These are phyloP conservation scores for Penicillium pulvis DNA, from an alignment of 495 filamentous ascomycete species.

Conservation along the genomic window DNA sequence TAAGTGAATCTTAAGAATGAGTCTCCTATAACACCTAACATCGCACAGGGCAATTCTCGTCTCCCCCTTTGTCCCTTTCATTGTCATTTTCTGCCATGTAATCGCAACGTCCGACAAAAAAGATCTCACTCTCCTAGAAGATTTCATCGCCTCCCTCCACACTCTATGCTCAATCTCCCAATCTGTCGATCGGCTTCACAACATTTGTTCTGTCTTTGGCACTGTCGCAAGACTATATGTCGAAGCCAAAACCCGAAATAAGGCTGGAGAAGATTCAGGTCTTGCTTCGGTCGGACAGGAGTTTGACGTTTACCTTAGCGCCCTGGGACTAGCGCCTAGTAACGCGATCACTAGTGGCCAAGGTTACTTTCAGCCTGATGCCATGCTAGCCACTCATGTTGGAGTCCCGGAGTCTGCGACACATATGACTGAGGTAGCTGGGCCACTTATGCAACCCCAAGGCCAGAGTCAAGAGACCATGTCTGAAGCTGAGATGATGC, in stretches of 20 bases:
- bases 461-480: slow-evolving; percentile 16
- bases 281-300: slow-evolving; percentile 56
- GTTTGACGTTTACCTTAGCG: slow-evolving; percentile 65
- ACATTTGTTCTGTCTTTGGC: slow-evolving; percentile 61
- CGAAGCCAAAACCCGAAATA: slow-evolving; percentile 56
- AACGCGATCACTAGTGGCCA: slow-evolving; percentile 11
- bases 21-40: slow-evolving; percentile 1
- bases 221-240: slow-evolving; percentile 64
- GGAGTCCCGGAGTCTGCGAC: slow-evolving; percentile 11
- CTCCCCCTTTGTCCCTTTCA: slow-evolving; percentile 68
- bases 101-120: slow-evolving; percentile 48
- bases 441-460: slow-evolving; percentile 12
- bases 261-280: slow-evolving; percentile 41
- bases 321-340: slow-evolving; percentile 60
- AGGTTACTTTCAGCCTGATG: slow-evolving; percentile 16
- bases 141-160: slow-evolving; percentile 60
- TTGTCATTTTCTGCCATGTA: slow-evolving; percentile 69
- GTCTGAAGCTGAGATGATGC: slow-evolving; percentile 24
- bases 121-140: slow-evolving; percentile 55
- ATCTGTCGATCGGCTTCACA: slow-evolving; percentile 59
- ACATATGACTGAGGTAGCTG: slow-evolving; percentile 19
- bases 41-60: slow-evolving; percentile 60
- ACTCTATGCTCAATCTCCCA: slow-evolving; percentile 54
- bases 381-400: slow-evolving; percentile 10
- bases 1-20: slow-evolving; percentile 28